Base-by-base conservation (phyloP, 1,284 basidiomycete species). In the Boletellus deceptivus region DNA sequence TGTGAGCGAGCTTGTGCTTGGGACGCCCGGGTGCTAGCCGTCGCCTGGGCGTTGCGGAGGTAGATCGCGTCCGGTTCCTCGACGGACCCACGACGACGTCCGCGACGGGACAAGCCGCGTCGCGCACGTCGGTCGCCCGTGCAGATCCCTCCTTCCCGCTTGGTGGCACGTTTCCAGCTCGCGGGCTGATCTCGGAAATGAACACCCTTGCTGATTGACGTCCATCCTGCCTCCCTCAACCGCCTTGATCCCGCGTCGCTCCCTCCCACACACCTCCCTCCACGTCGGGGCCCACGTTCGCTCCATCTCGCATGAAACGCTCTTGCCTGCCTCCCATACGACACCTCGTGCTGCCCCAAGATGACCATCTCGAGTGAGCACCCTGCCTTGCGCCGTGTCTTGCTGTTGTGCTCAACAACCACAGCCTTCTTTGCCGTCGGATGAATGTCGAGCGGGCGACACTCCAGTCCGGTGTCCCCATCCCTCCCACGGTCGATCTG, bases 1-100 rank as follows among this genome's bases (percentile, higher is more conserved):
- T 3, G 59, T 88, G 10, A 69, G 75, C n/a, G 81, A 84, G 59
- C 66, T 83, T 17, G 63, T 86, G 16, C 73, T 44, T 33, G 18
- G 63, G 9, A 13, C 29, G 29, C 29, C 14, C 5, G 29, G 6
- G 29, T 14, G 13, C 25, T 86, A 63, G 75, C 81, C 25, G 83
- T n/a, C n/a, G n/a, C n/a, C n/a, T 8, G 46, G 37, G 14, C 80
- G 36, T 45, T 38, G 60, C 58, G 60, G 61, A 46, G 24, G 56
- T 54, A 59, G 53, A 59, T 61, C 61, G 58, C 36, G 24, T 27
- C 35, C 24, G 4, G 38, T 33, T n/a, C 29, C 29, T 14, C 29
- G 29, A 6, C 13, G 29, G 29, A 31, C 29, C 29, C 29, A 31
- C 29, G 6, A 31, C 29, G 29, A 31, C 29, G 29, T 11, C 9